phyloP scores from a whole-genome alignment of 1,139 yeast species.

The Zygoascus sp. region DNA sequence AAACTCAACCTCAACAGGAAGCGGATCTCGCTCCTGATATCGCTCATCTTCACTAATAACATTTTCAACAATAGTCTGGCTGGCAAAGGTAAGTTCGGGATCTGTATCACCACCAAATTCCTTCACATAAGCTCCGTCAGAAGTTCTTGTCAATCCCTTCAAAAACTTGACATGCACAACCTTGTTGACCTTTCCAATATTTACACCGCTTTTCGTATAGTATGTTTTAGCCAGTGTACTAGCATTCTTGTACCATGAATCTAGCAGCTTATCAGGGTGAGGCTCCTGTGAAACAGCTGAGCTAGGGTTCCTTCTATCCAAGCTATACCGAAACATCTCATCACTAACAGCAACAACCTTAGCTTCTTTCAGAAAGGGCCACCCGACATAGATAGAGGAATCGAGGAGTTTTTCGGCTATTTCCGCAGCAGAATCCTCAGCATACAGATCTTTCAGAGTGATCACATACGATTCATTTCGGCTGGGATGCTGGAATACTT shows the following conservation, averaged over 20 bases:
- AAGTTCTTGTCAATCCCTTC: slow-evolving; percentile 68
- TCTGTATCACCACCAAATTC: slow-evolving; percentile 47
- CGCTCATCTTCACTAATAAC: slow-evolving; percentile 73
- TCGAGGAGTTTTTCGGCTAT: slow-evolving; percentile 59
- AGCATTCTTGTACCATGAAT: slow-evolving; percentile 39
- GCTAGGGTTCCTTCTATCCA: slow-evolving; percentile 29
- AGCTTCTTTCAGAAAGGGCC: slow-evolving; percentile 89
- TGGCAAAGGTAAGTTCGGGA: slow-evolving; percentile 47
- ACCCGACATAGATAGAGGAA: slow-evolving; percentile 64
- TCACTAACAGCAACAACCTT: slow-evolving; percentile 63
- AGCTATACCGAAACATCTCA: slow-evolving; percentile 47
- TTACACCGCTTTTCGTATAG: slow-evolving; percentile 53
- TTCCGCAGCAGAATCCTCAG: slow-evolving; percentile 43
- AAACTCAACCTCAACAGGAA: slow-evolving; percentile 76
- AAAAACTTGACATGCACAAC: slow-evolving; percentile 68
- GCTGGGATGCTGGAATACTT: slow-evolving; percentile 81
- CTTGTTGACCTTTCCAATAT: slow-evolving; percentile 49
- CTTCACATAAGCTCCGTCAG: slow-evolving; percentile 75
- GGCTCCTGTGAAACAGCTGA: slow-evolving; percentile 16
- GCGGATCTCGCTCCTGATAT: slow-evolving; percentile 65
- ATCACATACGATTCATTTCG: slow-evolving; percentile 78
- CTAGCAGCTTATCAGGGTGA: slow-evolving; percentile 40
- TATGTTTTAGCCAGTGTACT: slow-evolving; percentile 38
- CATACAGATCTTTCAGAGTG: slow-evolving; percentile 51
- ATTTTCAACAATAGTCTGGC: slow-evolving; percentile 72